Evolutionary conservation across 164 flowering plant genomes (phyloP), one percentile per base, ranked within the genome.

Genomic region (Protea cynaroides): DNA sequence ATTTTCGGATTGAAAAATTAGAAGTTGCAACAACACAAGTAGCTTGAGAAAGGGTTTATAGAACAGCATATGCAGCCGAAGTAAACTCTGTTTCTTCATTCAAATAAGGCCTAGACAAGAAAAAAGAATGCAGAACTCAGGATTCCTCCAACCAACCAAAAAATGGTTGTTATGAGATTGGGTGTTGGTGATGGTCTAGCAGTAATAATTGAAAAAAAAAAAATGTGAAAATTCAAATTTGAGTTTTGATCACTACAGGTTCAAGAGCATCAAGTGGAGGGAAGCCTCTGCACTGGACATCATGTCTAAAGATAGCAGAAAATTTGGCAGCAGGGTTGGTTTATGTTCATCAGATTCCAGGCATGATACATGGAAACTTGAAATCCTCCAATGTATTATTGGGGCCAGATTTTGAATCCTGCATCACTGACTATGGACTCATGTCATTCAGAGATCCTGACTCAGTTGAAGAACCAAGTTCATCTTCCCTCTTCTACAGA

Each of bases 261-360:
- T 77, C 96, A 65, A 86, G 88, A 77, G 74, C 84, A 62, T 76
- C 91, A 22, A 89, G 88, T 46, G 84, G 90, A 55, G 97, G 97
- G 53, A 94, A 94, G 80, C 98, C 98, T 47, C 86, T 94, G 29
- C 98, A 94, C 72, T 94, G 97, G 97, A 94, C 97, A 49, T 93
- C 98, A 10, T 93, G 98, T 71, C 89, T 93, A 3, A 93, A 93
- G 75, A 90, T 93, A 56, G 97, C 97, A 0, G 96, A 90, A 70
- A 97, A 93, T 72, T 71, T 93, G 44, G 98, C 95, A 2, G 73
- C 87, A 1, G 97, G 92, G 10, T 71, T 93, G 51, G 80, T 86
- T 24, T 89, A 87, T 50, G 84, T 93, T 69, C 98, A 93, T 72
- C 94, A 90, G 62, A 87, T 76, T 63, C 82, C 86, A 17, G 86